Percentiles rank a stretch among this genome's conserved stretches.
Evolutionary conservation across 1,284 basidiomycete genomes (phyloP).

Genomic region (Austroboletus novae-zelandiae): DNA sequence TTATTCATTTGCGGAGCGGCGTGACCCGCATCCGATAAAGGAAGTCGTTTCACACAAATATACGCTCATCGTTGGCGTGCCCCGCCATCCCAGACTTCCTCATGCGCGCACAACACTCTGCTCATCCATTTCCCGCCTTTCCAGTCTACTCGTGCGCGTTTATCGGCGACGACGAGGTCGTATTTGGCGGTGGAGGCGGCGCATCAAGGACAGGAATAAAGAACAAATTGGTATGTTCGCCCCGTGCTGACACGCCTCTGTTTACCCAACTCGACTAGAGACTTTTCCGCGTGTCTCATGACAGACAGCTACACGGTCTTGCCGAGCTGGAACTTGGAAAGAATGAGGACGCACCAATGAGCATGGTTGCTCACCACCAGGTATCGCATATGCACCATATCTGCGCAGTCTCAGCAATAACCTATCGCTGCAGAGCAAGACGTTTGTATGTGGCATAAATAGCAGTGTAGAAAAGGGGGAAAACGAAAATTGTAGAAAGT

Average conservation of each 20-base stretch:
- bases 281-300: slow-evolving; percentile 65
- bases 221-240: slow-evolving; percentile 74
- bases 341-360: slow-evolving; percentile 92
- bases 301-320: slow-evolving; percentile 56
- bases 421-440: slow-evolving; percentile 38
- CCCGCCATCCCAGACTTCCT: neutral
- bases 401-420: slow-evolving; percentile 1
- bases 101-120: slow-evolving; percentile 79
- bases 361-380: slow-evolving; percentile 70
- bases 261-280: slow-evolving; percentile 44
- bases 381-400: slow-evolving; percentile 37
- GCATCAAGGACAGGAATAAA: slow-evolving; percentile 79
- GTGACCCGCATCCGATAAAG: neutral
- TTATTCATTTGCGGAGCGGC: no score
- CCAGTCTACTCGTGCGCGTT: slow-evolving; percentile 91
- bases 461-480: slow-evolving; percentile 63
- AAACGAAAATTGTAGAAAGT: slow-evolving; percentile 84
- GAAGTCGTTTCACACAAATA: slow-evolving; percentile 16
- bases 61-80: neutral
- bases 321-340: slow-evolving; percentile 73
- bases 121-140: slow-evolving; percentile 74
- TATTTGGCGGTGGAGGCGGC: slow-evolving; percentile 90
- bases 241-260: neutral
- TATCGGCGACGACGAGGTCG: slow-evolving; percentile 66
- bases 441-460: slow-evolving; percentile 83